Evolutionary conservation across 2,329 filamentous ascomycete species (phyloP).

Genomic region (Cercospora sojina): DNA sequence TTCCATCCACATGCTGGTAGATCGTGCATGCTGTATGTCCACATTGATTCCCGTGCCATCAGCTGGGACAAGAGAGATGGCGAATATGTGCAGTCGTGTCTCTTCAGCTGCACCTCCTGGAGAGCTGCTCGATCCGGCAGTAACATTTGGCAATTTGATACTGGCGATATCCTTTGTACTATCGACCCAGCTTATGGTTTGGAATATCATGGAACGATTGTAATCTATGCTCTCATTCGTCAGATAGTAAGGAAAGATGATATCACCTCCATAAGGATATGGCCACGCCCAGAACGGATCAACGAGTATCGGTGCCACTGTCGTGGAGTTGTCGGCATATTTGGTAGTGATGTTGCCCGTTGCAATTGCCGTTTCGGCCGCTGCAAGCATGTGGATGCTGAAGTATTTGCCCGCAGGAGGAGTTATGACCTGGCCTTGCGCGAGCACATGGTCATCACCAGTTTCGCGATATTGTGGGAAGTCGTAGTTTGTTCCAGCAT

Average conservation of each 20-base stretch:
- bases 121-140: conserved; percentile 36
- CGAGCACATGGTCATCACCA: conserved; percentile 43
- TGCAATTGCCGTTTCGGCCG: conserved; percentile 42
- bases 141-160: conserved; percentile 41
- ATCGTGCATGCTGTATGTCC: conserved; percentile 43
- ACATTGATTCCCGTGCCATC: conserved; percentile 31
- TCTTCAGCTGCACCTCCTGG: conserved; percentile 33
- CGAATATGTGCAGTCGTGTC: conserved; percentile 43
- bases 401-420: conserved; percentile 40
- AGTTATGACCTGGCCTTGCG: conserved; percentile 39
- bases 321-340: conserved; percentile 41
- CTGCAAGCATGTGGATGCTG: conserved; percentile 44
- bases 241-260: conserved; percentile 43
- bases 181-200: conserved; percentile 43
- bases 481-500: conserved; percentile 40
- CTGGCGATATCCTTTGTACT: conserved; percentile 41
- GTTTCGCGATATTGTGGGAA: conserved; percentile 41
- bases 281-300: conserved; percentile 28
- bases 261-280: conserved; percentile 44
- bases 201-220: conserved; percentile 45
- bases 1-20: conserved; percentile 45
- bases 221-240: conserved; percentile 40
- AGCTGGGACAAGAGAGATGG: conserved; percentile 39
- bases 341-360: conserved; percentile 41
- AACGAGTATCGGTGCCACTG: conserved; percentile 25